Evolutionary conservation across 345 rosid genomes (phyloP).

Genomic region (Noccaea bulbosa): DNA sequence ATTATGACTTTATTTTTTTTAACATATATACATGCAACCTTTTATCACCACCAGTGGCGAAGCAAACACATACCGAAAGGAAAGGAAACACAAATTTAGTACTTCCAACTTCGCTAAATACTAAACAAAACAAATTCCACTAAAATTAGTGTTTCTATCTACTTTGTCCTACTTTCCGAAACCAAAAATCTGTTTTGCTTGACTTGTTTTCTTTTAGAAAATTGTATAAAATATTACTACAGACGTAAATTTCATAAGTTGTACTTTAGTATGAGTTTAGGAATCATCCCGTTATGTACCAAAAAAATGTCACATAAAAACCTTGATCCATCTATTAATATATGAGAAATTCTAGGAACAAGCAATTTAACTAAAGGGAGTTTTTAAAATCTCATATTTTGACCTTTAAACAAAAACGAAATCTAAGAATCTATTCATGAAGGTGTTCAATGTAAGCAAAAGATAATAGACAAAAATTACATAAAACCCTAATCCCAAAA

Average conservation of each 20-base stretch:
- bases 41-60: neutral
- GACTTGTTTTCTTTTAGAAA: neutral
- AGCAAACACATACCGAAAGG: neutral
- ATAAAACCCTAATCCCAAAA: conserved; percentile 27
- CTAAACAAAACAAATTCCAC: neutral
- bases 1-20: too few species aligned
- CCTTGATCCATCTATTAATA: neutral
- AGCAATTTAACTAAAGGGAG: neutral
- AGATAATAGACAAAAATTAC: neutral
- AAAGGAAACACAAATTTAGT: neutral
- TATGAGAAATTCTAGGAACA: conserved; percentile 5
- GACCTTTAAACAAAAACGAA: neutral
- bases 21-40: too few species aligned
- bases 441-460: neutral
- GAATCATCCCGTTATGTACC: neutral
- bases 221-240: neutral
- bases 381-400: neutral
- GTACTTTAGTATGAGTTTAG: neutral
- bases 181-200: neutral
- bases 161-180: conserved; percentile 13
- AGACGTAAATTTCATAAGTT: neutral
- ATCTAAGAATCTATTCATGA: neutral
- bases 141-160: neutral
- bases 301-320: neutral
- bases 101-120: neutral